A percentile compares a stretch with the other conserved stretches of the same genome.
Evolutionary conservation across 345 rosid species (phyloP).

Genomic region (Ceriops zippeliana): DNA sequence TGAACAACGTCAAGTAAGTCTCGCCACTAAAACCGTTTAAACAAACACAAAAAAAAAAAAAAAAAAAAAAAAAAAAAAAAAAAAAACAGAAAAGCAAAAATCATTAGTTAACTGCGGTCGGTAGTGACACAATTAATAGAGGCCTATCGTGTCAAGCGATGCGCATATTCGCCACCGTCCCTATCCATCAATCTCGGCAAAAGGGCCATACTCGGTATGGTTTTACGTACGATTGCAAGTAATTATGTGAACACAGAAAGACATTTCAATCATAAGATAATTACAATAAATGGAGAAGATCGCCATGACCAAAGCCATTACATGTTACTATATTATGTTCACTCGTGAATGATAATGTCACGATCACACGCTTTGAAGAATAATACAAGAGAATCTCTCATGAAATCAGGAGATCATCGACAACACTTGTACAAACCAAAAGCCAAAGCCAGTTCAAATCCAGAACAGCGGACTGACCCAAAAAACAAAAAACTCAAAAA

Average conservation of each 20-base stretch:
- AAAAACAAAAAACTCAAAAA: conserved; percentile 8
- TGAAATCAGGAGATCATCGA: not conserved
- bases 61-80: too few relatives aligned
- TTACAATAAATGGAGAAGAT: not conserved
- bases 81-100: not conserved
- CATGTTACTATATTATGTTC: conserved; percentile 1
- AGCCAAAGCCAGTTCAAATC: conserved; percentile 20
- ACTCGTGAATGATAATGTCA: conserved; percentile 1
- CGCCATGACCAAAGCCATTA: too few relatives aligned
- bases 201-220: conserved; percentile 2
- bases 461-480: not conserved
- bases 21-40: conserved; percentile 1
- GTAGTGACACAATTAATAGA: conserved; percentile 25
- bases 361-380: conserved; percentile 3
- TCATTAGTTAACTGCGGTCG: conserved; percentile 19
- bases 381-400: not conserved
- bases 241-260: not conserved
- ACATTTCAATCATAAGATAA: conserved; percentile 4
- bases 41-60: too few relatives aligned
- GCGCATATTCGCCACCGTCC: too few relatives aligned
- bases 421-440: not conserved
- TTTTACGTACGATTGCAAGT: not conserved
- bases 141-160: not conserved
- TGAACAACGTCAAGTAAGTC: conserved; percentile 26
- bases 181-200: conserved; percentile 14